Evolutionary conservation across 2,329 filamentous ascomycete species (phyloP).

Genomic region (Exserohilum rostratum): DNA sequence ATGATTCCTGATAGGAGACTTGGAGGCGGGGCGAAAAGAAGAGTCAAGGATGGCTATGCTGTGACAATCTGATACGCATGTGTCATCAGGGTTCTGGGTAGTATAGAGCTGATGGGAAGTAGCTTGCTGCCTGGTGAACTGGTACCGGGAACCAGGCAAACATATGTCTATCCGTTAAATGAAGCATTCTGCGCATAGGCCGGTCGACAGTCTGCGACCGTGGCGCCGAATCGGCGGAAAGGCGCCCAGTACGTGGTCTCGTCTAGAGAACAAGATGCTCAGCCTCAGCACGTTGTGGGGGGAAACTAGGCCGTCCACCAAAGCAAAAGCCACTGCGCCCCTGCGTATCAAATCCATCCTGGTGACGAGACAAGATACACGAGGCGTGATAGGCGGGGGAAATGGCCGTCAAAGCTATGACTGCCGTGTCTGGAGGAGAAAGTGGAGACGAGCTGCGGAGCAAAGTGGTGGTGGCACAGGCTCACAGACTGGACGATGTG

Average conservation of each 20-base stretch:
- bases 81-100: conserved; percentile 2
- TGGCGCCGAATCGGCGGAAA: conserved; percentile 24
- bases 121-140: conserved; percentile 7
- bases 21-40: conserved; percentile 9
- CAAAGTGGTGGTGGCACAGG: conserved; percentile 35
- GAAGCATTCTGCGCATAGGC: conserved; percentile 29
- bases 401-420: conserved; percentile 19
- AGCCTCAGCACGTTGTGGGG: conserved; percentile 37
- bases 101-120: conserved; percentile 17
- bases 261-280: conserved; percentile 29
- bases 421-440: conserved; percentile 8
- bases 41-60: conserved; percentile 22
- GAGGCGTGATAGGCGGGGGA: conserved; percentile 22
- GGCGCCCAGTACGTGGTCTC: conserved; percentile 31
- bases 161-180: conserved; percentile 34
- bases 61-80: conserved; percentile 25
- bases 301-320: conserved; percentile 22
- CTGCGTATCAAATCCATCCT: conserved; percentile 14
- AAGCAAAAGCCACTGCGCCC: conserved; percentile 20
- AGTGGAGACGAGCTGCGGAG: conserved; percentile 17
- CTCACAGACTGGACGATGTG: conserved; percentile 8
- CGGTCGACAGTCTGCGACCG: conserved; percentile 18
- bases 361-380: conserved; percentile 10
- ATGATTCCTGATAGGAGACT: conserved; percentile 9
- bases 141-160: conserved; percentile 25